Conservation (phyloP, 139 green algal species). For the Nannochloris sp. region DNA sequence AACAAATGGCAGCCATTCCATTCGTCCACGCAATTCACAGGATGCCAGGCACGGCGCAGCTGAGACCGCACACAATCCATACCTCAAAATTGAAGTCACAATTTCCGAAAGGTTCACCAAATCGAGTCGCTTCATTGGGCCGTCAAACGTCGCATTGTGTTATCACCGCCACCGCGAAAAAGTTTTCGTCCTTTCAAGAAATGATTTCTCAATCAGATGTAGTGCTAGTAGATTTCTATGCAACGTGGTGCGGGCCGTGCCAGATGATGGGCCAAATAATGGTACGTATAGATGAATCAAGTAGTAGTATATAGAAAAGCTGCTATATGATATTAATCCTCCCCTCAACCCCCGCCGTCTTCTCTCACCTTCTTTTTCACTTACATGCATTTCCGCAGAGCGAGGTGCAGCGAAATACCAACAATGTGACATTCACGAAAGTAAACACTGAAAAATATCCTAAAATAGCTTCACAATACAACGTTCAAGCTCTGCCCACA, state of each 20-base stretch:
- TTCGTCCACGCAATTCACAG: too few species aligned
- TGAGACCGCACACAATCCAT: too few species aligned
- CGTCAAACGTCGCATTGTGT: too few species aligned
- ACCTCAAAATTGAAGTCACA: too few species aligned
- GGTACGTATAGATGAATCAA: background rate
- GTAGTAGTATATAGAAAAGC: slow-evolving; percentile 8
- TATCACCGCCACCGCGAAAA: too few species aligned
- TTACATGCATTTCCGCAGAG: background rate
- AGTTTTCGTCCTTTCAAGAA: slow-evolving; percentile 61
- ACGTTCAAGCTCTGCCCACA: slow-evolving; percentile 61
- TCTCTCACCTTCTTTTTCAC: background rate
- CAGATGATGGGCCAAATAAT: slow-evolving; percentile 49
- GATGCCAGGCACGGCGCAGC: too few species aligned
- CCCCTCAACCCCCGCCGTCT: background rate
- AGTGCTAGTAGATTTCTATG: slow-evolving; percentile 76
- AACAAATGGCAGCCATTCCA: too few species aligned
- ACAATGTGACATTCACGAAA: slow-evolving; percentile 51
- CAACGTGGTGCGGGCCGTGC: slow-evolving; percentile 69
- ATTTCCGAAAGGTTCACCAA: too few species aligned
- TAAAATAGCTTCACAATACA: slow-evolving; percentile 44
- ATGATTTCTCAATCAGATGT: slow-evolving; percentile 46
- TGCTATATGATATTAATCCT: too few species aligned
- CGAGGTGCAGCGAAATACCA: slow-evolving; percentile 13
- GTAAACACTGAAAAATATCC: slow-evolving; percentile 84
- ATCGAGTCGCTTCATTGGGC: too few species aligned